Percentiles rank a stretch among this genome's conserved stretches.
Conservation (phyloP, 2,329 filamentous ascomycete species). For the Arachnopeziza araneosa region DNA sequence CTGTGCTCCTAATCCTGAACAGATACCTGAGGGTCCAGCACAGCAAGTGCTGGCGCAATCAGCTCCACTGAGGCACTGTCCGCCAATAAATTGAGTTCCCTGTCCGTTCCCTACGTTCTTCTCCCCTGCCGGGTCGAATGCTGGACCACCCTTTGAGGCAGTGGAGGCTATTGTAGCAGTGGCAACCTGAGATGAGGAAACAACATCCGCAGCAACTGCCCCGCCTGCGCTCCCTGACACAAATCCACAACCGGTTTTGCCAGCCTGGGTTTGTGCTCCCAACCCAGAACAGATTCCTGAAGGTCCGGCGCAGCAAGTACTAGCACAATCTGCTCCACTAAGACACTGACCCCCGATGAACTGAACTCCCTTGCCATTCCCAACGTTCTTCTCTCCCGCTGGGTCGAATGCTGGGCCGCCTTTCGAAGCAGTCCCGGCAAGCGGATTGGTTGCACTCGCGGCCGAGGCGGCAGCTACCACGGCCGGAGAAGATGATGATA, state of each 20-base stretch:
- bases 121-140: slow-evolving; percentile 20
- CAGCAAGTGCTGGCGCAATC: slow-evolving; percentile 20
- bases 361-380: slow-evolving; percentile 15
- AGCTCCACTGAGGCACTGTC: slow-evolving; percentile 17
- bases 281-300: slow-evolving; percentile 31
- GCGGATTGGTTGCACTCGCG: too few relatives aligned
- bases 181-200: too few relatives aligned
- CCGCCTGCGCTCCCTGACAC: not conserved
- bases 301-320: slow-evolving; percentile 19
- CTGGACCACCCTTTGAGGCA: not conserved
- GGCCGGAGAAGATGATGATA: too few relatives aligned
- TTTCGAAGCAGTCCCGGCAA: too few relatives aligned
- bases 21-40: slow-evolving; percentile 25
- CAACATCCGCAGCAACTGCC: too few relatives aligned
- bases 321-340: slow-evolving; percentile 16
- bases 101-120: slow-evolving; percentile 21
- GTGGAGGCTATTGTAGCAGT: too few relatives aligned
- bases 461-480: too few relatives aligned
- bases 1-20: slow-evolving; percentile 31
- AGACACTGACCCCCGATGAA: slow-evolving; percentile 23
- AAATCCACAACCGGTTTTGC: slow-evolving; percentile 31
- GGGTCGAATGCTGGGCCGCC: slow-evolving; percentile 14
- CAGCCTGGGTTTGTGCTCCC: slow-evolving; percentile 29
- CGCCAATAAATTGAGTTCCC: slow-evolving; percentile 19
- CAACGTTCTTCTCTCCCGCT: slow-evolving; percentile 22